Conservation (phyloP, 129 eudicot species). For the Pittosporum tobira region DNA sequence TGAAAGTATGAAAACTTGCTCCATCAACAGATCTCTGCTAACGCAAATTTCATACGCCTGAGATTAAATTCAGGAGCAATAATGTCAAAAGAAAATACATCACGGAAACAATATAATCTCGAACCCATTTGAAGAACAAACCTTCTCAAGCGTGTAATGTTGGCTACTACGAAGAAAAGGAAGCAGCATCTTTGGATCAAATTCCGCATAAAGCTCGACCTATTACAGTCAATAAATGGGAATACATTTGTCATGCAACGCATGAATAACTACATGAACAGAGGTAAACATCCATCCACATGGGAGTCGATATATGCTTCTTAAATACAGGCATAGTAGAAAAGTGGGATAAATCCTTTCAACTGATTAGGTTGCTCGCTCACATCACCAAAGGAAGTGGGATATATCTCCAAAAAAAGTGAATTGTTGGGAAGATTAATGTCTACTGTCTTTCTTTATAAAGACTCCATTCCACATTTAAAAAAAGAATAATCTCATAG, state of each 20-base stretch:
- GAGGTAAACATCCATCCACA: not conserved
- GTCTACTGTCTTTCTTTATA: no score
- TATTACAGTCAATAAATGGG: slow-evolving; percentile 17
- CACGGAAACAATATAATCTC: not conserved
- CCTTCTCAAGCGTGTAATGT: slow-evolving; percentile 95
- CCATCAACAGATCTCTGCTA: slow-evolving; percentile 57
- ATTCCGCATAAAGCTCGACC: slow-evolving; percentile 97
- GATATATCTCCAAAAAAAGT: no score
- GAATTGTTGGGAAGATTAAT: no score
- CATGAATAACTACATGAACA: not conserved
- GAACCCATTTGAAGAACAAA: slow-evolving; percentile 16
- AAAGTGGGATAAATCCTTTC: no score
- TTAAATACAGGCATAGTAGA: no score
- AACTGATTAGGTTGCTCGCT: no score
- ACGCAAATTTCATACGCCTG: slow-evolving; percentile 95
- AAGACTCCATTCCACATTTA: no score
- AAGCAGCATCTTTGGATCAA: slow-evolving; percentile 82
- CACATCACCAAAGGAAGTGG: no score
- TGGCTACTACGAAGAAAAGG: slow-evolving; percentile 95
- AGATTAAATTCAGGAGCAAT: slow-evolving; percentile 12
- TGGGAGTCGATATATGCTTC: slow-evolving; percentile 2
- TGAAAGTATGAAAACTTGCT: slow-evolving; percentile 93
- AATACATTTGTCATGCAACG: slow-evolving; percentile 7
- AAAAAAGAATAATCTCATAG: no score
- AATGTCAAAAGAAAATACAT: slow-evolving; percentile 11